A percentile compares a stretch with the other conserved stretches of the same genome.
Evolutionary conservation across 208 protist genomes (phyloP).

Genomic region (Trichomonas vaginalis): DNA sequence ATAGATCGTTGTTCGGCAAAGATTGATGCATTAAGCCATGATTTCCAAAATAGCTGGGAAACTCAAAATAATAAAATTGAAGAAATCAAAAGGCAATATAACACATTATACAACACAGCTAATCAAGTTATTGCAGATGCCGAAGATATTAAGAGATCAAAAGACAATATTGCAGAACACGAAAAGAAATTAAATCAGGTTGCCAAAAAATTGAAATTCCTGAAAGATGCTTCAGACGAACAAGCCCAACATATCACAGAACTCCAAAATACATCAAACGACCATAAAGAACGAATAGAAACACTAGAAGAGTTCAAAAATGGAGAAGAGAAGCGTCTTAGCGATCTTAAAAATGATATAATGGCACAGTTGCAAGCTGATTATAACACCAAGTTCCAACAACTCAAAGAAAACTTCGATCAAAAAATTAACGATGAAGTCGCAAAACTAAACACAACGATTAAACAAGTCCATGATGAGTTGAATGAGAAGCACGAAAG

Average conservation of each 20-base stretch:
- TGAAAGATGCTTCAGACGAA: neutral
- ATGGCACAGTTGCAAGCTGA: neutral
- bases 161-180: neutral
- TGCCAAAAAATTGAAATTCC: neutral
- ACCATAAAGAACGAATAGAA: neutral
- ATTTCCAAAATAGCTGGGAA: neutral
- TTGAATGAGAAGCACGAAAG: neutral
- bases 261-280: neutral
- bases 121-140: neutral
- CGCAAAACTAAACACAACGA: neutral
- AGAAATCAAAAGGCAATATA: neutral
- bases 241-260: neutral
- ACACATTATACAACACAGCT: neutral
- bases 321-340: neutral
- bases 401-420: neutral
- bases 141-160: neutral
- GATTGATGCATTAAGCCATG: neutral
- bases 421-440: neutral
- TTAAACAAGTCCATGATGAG: neutral
- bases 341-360: neutral
- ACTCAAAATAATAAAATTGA: neutral
- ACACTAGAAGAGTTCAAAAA: neutral
- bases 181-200: neutral
- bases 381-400: neutral
- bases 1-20: neutral